Conservation (phyloP, 2,329 filamentous ascomycete species). For the Ilyonectria destructans region DNA sequence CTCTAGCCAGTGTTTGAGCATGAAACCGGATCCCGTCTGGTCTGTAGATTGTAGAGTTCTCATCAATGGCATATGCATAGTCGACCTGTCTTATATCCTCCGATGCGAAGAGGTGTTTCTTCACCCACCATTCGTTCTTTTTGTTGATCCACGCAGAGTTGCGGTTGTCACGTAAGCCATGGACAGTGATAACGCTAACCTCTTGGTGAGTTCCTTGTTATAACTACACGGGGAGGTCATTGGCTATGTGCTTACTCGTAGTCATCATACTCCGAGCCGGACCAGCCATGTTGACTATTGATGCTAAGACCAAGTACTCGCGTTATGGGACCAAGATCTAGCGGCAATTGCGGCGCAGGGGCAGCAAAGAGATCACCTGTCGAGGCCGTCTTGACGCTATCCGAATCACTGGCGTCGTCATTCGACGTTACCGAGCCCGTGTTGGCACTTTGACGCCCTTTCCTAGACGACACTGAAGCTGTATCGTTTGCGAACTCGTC, state of each 20-base stretch:
- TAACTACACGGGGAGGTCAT: neutral
- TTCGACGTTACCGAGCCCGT: neutral
- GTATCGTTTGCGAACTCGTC: neutral
- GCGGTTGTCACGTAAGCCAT: slow-evolving; percentile 32
- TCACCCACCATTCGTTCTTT: slow-evolving; percentile 5
- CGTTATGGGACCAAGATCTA: neutral
- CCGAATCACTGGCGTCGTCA: neutral
- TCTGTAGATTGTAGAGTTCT: neutral
- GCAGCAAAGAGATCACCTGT: neutral
- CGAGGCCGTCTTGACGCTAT: neutral
- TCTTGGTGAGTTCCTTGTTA: neutral
- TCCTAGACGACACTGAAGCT: neutral
- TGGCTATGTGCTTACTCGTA: slow-evolving; percentile 8
- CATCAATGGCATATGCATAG: slow-evolving; percentile 5
- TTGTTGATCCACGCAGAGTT: slow-evolving; percentile 21
- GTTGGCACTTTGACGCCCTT: neutral
- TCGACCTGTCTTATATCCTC: slow-evolving; percentile 2
- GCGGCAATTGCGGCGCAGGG: neutral
- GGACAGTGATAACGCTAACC: slow-evolving; percentile 29
- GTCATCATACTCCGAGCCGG: slow-evolving; percentile 1
- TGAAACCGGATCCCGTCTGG: slow-evolving; percentile 1
- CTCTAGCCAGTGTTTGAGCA: neutral
- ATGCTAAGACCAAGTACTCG: neutral
- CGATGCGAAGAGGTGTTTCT: neutral
- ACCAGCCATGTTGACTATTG: neutral